Conservation (phyloP, 768 basidiomycete genomes). For the Cystofilobasidium ferigula region DNA sequence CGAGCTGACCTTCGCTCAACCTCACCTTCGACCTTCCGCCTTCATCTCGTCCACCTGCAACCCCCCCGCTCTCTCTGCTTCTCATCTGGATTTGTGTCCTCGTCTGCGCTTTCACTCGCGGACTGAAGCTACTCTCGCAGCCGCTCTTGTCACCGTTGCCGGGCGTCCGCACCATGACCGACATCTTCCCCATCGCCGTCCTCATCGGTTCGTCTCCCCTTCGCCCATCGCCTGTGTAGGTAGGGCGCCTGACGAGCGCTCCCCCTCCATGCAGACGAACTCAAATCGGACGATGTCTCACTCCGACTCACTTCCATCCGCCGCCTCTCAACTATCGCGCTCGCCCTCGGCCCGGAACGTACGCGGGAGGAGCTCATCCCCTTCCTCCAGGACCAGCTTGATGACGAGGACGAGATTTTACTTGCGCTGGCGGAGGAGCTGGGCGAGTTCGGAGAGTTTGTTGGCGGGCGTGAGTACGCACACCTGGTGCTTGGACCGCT, state of each 20-base stretch:
- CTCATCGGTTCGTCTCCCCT: constrained; percentile 22
- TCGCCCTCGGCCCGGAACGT: constrained; percentile 89
- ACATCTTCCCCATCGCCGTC: constrained; percentile 27
- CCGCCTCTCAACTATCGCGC: constrained; percentile 92
- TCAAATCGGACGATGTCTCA: constrained; percentile 78
- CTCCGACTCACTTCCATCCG: constrained; percentile 92
- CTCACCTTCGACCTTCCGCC: too few species aligned
- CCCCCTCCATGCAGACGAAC: constrained; percentile 14
- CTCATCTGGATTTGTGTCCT: background rate
- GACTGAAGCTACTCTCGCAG: background rate
- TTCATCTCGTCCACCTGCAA: too few species aligned
- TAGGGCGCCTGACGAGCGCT: too few species aligned
- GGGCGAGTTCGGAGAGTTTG: constrained; percentile 69
- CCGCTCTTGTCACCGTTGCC: too few species aligned
- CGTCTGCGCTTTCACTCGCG: background rate
- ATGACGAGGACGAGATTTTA: constrained; percentile 97
- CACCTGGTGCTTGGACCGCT: constrained; percentile 81
- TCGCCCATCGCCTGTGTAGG: background rate
- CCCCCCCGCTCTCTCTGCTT: too few species aligned
- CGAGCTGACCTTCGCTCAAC: too few species aligned
- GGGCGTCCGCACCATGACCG: constrained; percentile 17
- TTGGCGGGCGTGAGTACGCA: constrained; percentile 77
- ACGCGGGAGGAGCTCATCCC: constrained; percentile 90
- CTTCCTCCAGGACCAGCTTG: constrained; percentile 96
- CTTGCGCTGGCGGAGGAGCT: constrained; percentile 91